Evolutionary conservation across 495 filamentous ascomycete species (phyloP).

Genomic region (Podospora anserina): DNA sequence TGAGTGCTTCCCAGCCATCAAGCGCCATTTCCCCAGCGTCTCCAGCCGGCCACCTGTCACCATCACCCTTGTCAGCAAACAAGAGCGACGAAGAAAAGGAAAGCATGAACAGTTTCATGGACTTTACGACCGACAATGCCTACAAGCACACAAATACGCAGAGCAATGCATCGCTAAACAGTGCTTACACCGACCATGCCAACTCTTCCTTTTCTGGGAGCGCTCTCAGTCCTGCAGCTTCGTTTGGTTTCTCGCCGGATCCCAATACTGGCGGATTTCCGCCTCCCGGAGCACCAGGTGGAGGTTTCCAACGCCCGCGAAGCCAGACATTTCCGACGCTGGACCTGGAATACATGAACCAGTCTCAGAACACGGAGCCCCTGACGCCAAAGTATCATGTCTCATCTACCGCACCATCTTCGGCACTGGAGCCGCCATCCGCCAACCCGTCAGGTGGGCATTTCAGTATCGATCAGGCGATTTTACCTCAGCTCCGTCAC

Average conservation of each 20-base stretch:
- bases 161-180: conserved; percentile 54
- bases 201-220: conserved; percentile 68
- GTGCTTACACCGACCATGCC: conserved; percentile 57
- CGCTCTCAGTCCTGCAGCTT: conserved; percentile 80
- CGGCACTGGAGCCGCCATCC: conserved; percentile 68
- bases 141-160: conserved; percentile 56
- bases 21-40: conserved; percentile 72
- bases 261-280: conserved; percentile 66
- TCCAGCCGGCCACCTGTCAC: conserved; percentile 58
- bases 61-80: conserved; percentile 63
- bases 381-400: conserved; percentile 62
- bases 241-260: conserved; percentile 74
- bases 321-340: conserved; percentile 88
- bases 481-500: conserved; percentile 51
- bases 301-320: conserved; percentile 69
- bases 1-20: conserved; percentile 63
- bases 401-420: conserved; percentile 53
- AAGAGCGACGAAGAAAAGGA: conserved; percentile 64
- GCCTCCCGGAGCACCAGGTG: conserved; percentile 37
- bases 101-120: conserved; percentile 44
- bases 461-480: conserved; percentile 53
- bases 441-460: conserved; percentile 52
- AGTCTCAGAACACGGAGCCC: conserved; percentile 59
- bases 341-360: conserved; percentile 69
- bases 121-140: conserved; percentile 47